Evolutionary conservation across 1,139 yeast genomes (phyloP).

Genomic region (Geotrichum europaeum): DNA sequence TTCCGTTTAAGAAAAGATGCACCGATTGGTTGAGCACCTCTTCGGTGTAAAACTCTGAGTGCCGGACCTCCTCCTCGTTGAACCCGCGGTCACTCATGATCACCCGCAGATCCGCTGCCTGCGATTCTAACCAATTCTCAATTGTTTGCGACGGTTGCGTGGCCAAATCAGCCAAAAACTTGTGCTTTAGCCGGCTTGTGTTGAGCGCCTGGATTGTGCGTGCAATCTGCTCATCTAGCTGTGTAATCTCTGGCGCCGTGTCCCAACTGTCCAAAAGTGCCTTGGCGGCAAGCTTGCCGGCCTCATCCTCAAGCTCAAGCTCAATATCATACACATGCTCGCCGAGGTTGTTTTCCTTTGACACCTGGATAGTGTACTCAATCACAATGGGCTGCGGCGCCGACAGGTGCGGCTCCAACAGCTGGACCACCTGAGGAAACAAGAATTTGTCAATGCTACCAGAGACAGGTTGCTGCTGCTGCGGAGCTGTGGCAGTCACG

Average conservation of each 20-base stretch:
- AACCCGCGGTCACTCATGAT: slow-evolving; percentile 82
- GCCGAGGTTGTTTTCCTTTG: slow-evolving; percentile 72
- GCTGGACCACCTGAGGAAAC: slow-evolving; percentile 69
- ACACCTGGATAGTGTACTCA: slow-evolving; percentile 69
- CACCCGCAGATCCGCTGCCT: slow-evolving; percentile 67
- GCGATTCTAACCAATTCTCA: slow-evolving; percentile 65
- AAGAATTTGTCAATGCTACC: slow-evolving; percentile 36
- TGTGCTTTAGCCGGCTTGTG: slow-evolving; percentile 55
- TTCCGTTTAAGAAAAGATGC: slow-evolving; percentile 53
- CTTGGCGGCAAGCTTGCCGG: slow-evolving; percentile 44
- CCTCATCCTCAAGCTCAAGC: slow-evolving; percentile 54
- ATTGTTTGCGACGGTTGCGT: slow-evolving; percentile 74
- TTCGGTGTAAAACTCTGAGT: slow-evolving; percentile 72
- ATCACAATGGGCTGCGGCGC: slow-evolving; percentile 77
- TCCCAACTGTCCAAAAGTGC: slow-evolving; percentile 41
- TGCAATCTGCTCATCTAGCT: slow-evolving; percentile 54
- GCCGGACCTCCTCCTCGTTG: slow-evolving; percentile 84
- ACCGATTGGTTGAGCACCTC: slow-evolving; percentile 71
- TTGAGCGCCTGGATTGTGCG: slow-evolving; percentile 62
- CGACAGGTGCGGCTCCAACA: slow-evolving; percentile 54
- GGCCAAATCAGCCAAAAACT: slow-evolving; percentile 68
- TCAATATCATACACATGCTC: slow-evolving; percentile 73
- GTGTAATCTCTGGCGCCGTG: slow-evolving; percentile 48
- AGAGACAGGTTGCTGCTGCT: background rate
- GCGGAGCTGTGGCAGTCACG: background rate